Evolutionary conservation across 805 yeast genomes (phyloP).

Genomic region (Cyberlindnera subsufficiens): DNA sequence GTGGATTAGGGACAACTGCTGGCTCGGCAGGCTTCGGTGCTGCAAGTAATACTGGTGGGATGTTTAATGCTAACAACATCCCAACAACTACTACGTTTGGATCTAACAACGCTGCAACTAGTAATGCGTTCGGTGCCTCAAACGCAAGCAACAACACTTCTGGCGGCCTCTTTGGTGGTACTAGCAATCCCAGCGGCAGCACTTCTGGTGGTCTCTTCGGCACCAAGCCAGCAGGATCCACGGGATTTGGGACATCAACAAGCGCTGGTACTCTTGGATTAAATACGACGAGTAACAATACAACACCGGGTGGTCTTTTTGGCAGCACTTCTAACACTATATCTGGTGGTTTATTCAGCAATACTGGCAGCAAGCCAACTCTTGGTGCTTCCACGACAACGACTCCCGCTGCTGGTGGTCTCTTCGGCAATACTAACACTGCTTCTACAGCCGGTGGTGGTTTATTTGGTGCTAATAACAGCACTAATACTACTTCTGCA

Average conservation of each 20-base stretch:
- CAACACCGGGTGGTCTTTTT: slow-evolving; percentile 21
- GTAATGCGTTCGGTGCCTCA: neutral
- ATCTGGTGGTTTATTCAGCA: slow-evolving; percentile 30
- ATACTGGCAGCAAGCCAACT: neutral
- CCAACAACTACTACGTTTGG: slow-evolving; percentile 20
- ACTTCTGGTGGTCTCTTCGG: slow-evolving; percentile 9
- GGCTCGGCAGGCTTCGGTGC: slow-evolving; percentile 16
- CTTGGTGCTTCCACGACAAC: slow-evolving; percentile 26
- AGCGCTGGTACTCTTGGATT: neutral
- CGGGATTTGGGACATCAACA: slow-evolving; percentile 23
- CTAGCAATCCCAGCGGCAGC: slow-evolving; percentile 12
- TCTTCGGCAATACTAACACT: slow-evolving; percentile 24
- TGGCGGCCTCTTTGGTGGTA: slow-evolving; percentile 39
- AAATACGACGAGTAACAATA: neutral
- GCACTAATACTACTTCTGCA: neutral
- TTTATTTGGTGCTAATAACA: slow-evolving; percentile 2
- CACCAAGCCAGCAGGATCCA: slow-evolving; percentile 2
- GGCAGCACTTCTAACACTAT: slow-evolving; percentile 10
- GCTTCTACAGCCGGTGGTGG: slow-evolving; percentile 4
- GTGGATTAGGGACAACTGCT: slow-evolving; percentile 19
- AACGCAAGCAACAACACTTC: slow-evolving; percentile 17
- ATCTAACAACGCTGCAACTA: neutral
- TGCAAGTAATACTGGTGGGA: slow-evolving; percentile 1
- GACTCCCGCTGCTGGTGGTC: slow-evolving; percentile 26
- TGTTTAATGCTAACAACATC: slow-evolving; percentile 9